phyloP scores from a whole-genome alignment of 257 asterid species.

The Solanum corneliomulleri region DNA sequence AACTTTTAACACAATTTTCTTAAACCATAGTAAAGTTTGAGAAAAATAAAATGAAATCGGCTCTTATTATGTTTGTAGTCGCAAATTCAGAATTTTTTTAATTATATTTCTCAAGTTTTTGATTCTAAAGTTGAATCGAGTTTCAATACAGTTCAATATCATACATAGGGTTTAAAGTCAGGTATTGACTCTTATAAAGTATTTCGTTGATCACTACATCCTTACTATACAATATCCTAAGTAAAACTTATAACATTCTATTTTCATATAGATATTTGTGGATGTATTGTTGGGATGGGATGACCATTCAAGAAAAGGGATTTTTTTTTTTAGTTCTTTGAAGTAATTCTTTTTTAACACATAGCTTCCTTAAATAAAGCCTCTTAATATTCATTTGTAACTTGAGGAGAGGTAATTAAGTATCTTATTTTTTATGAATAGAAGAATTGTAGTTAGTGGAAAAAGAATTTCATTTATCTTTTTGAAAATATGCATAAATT shows the following conservation, averaged over 20 bases:
- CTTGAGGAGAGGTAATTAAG: neutral
- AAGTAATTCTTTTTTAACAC: neutral
- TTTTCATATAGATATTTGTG: neutral
- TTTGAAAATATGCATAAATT: neutral
- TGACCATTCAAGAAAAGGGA: neutral
- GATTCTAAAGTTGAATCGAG: neutral
- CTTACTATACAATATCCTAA: neutral
- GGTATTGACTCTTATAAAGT: neutral
- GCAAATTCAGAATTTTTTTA: neutral
- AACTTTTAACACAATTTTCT: neutral
- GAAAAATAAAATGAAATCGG: neutral
- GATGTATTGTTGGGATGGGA: neutral
- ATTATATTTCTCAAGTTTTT: neutral
- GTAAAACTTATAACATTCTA: neutral
- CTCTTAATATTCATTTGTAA: neutral
- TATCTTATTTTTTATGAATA: neutral
- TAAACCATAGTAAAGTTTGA: neutral
- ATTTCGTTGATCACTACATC: neutral
- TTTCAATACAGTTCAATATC: neutral
- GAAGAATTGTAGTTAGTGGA: neutral
- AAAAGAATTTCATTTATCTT: neutral
- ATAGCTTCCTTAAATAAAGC: neutral
- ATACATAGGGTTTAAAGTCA: neutral
- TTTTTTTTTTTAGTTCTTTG: neutral
- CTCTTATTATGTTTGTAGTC: neutral